phyloP scores from a whole-genome alignment of 176 grass and related monocot species.

The Lolium rigidum region DNA sequence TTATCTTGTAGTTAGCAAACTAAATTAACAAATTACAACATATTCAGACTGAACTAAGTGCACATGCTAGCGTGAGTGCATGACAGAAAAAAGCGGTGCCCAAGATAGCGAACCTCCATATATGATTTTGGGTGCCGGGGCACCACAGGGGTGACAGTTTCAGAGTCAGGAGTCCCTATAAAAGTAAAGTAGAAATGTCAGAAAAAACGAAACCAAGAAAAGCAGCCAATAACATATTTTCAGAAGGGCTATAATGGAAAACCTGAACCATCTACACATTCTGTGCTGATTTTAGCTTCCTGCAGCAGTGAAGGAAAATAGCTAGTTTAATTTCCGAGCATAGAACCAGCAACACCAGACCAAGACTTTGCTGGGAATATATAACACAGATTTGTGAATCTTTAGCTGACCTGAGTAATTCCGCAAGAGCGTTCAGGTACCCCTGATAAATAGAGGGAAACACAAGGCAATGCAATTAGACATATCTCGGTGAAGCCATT shows the following conservation, averaged over 20 bases:
- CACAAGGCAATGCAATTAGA: conserved; percentile 2
- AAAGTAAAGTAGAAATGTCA: conserved; percentile 9
- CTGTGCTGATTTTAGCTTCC: conserved; percentile 36
- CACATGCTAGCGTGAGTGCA: background rate
- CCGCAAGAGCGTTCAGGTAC: conserved; percentile 15
- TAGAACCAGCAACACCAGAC: no score
- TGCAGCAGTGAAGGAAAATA: conserved; percentile 34
- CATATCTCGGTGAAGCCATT: conserved; percentile 25
- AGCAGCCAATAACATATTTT: conserved; percentile 10
- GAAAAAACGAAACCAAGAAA: background rate
- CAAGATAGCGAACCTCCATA: conserved; percentile 53
- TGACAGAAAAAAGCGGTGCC: background rate
- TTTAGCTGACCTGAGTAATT: conserved; percentile 46
- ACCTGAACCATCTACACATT: conserved; percentile 49
- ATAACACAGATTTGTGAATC: background rate
- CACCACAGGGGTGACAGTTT: conserved; percentile 28
- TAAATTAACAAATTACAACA: background rate
- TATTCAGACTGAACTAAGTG: background rate
- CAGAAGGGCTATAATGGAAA: conserved; percentile 27
- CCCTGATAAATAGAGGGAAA: conserved; percentile 44
- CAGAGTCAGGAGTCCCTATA: conserved; percentile 42
- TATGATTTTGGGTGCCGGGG: conserved; percentile 63
- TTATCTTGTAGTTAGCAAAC: background rate
- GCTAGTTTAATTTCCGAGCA: background rate
- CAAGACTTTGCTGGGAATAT: no score